phyloP scores from a whole-genome alignment of 2,329 filamentous ascomycete species.

The Harringtonia lauricola region DNA sequence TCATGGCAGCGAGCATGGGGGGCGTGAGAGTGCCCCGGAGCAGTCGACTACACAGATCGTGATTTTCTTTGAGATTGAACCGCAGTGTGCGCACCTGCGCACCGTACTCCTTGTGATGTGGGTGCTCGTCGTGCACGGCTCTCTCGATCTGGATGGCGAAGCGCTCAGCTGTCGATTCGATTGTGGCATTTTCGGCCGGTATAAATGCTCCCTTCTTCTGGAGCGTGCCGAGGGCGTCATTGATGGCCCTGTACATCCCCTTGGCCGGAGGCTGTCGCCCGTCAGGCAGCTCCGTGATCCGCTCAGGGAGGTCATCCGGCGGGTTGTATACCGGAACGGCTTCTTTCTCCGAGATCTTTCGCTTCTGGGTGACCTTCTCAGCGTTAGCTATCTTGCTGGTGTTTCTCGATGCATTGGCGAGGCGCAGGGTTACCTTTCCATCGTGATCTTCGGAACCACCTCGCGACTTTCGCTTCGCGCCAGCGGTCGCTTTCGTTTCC shows the following conservation, averaged over 20 bases:
- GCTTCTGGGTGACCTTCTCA: slow-evolving; percentile 34
- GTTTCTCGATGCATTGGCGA: no score
- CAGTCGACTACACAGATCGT: slow-evolving; percentile 63
- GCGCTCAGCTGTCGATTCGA: slow-evolving; percentile 54
- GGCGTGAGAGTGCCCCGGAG: slow-evolving; percentile 63
- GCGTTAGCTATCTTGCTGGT: no score
- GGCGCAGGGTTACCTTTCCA: slow-evolving; percentile 34
- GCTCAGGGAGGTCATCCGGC: slow-evolving; percentile 38
- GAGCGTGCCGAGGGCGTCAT: slow-evolving; percentile 52
- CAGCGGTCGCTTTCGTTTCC: slow-evolving; percentile 18
- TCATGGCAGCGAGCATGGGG: slow-evolving; percentile 76
- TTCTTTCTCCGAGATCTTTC: slow-evolving; percentile 43
- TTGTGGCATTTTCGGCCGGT: slow-evolving; percentile 51
- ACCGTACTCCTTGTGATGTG: slow-evolving; percentile 38
- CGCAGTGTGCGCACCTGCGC: slow-evolving; percentile 64
- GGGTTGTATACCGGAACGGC: slow-evolving; percentile 32
- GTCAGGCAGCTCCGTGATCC: slow-evolving; percentile 45
- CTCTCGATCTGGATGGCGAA: slow-evolving; percentile 75
- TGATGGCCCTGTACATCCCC: slow-evolving; percentile 59
- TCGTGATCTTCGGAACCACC: slow-evolving; percentile 45
- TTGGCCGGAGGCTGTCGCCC: slow-evolving; percentile 58
- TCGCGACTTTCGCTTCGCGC: slow-evolving; percentile 42
- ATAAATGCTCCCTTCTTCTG: slow-evolving; percentile 54
- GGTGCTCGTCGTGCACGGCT: slow-evolving; percentile 46
- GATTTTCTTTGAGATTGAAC: slow-evolving; percentile 84